Base-by-base conservation (phyloP, 1,284 basidiomycete genomes). In the Malassezia dermatis region DNA sequence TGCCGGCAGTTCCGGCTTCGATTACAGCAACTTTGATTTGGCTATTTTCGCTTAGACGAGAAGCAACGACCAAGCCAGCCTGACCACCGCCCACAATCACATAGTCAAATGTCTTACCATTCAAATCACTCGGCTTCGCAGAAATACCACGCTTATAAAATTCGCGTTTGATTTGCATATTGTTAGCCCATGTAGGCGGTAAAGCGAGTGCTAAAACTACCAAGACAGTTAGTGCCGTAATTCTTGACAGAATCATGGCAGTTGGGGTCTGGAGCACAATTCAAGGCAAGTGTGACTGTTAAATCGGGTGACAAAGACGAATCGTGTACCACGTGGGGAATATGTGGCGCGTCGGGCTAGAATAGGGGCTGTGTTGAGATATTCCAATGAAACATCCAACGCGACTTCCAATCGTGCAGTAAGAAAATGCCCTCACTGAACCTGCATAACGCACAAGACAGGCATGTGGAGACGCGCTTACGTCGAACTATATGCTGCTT, bases 71-170 rank as follows among this genome's bases (percentile, higher is more conserved):
- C 7, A 72, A 56, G 23, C 69, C 69, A 3, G 68, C 66, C 24
- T 89, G 88, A 2, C 93, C 93, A 27, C 67, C 69, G 11, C 69
- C 69, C 30, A 70, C 59, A 23, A 72, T 56, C 43, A 73, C 46
- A 37, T 70, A 72, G 62, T 71, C 83, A 49, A 62, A 69, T 2
- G 58, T 57, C 39, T 56, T 30, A 13, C 51, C 57, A 8, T 54
- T 37, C 35, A 67, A 19, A n/a, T 56, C 48, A 23, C 34, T 27
- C n/a, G 48, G 26, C 8, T 42, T 41, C 0, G 27, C 21, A 21
- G 39, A 35, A 2, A 28, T 23, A 23, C 24, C 48, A 23, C 48
- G 48, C 15, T 39, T 35, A 17, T 23, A 23, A 48, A 48, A 4
- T 28, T 48, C 46, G 17, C 46, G 46, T 4, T 21, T 37, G 24